phyloP scores from a whole-genome alignment of 2,329 filamentous ascomycete species.

The Colletotrichum sp. region DNA sequence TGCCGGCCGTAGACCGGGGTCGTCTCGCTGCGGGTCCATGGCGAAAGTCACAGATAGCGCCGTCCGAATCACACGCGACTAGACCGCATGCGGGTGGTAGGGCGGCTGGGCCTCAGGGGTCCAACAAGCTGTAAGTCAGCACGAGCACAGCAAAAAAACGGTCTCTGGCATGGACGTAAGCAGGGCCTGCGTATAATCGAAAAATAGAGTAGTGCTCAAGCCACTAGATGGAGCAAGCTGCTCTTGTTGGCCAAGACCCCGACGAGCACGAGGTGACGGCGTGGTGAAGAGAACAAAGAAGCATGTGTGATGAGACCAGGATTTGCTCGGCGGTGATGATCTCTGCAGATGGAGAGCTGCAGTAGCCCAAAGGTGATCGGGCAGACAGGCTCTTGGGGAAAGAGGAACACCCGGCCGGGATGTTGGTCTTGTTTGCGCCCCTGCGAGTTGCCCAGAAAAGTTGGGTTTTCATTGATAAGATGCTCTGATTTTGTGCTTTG shows the following conservation, averaged over 20 bases:
- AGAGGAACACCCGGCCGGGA: not conserved
- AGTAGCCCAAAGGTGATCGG: slow-evolving; percentile 10
- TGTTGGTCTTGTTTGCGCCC: slow-evolving; percentile 3
- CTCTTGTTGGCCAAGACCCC: not conserved
- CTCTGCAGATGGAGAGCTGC: slow-evolving; percentile 14
- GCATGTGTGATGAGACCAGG: slow-evolving; percentile 6
- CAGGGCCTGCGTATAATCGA: not conserved
- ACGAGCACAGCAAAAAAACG: not conserved
- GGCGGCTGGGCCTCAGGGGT: slow-evolving; percentile 11
- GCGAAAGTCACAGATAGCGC: slow-evolving; percentile 22
- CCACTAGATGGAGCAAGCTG: not conserved
- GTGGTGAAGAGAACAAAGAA: not conserved
- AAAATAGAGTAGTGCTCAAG: not conserved
- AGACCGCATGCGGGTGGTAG: slow-evolving; percentile 15
- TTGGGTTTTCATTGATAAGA: not conserved
- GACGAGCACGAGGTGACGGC: not conserved
- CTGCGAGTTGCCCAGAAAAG: not conserved
- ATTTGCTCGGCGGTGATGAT: slow-evolving; percentile 16
- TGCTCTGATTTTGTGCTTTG: not conserved
- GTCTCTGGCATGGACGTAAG: not conserved
- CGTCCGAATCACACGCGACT: slow-evolving; percentile 20
- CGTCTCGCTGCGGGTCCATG: not conserved
- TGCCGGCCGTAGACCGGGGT: slow-evolving; percentile 16
- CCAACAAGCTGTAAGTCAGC: not conserved
- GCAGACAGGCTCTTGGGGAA: not conserved